phyloP scores from a whole-genome alignment of 345 rosid genomes.

The Arabis alpina region DNA sequence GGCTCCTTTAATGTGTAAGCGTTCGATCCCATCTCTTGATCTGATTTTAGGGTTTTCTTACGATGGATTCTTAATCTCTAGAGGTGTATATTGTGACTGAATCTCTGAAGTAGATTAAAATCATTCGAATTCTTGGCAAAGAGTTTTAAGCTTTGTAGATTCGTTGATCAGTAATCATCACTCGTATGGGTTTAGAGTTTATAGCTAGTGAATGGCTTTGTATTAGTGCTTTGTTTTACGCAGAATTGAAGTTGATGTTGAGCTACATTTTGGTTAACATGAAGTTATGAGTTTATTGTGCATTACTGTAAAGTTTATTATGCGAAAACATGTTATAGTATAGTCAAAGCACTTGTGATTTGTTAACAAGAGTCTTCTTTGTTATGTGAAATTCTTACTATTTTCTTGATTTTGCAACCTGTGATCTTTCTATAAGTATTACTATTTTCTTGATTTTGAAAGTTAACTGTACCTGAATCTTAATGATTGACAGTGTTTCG shows the following conservation, averaged over 20 bases:
- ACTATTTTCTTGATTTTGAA: slow-evolving; percentile 8
- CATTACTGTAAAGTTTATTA: neutral
- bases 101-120: neutral
- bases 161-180: neutral
- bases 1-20: slow-evolving; percentile 85
- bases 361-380: neutral
- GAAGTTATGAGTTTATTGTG: neutral
- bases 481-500: slow-evolving; percentile 58
- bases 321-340: neutral
- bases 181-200: neutral
- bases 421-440: neutral
- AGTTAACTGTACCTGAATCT: slow-evolving; percentile 19
- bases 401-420: slow-evolving; percentile 1
- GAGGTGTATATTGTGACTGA: neutral
- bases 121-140: neutral
- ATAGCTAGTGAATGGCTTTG: neutral
- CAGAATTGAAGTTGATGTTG: slow-evolving; percentile 2
- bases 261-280: neutral
- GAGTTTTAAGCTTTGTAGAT: neutral
- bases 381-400: neutral
- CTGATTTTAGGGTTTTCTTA: neutral
- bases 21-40: slow-evolving; percentile 10
- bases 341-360: neutral
- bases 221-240: neutral
- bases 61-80: slow-evolving; percentile 5